Conservation (phyloP, 208 protist genomes). For the Blastocrithidia nonstop region DNA sequence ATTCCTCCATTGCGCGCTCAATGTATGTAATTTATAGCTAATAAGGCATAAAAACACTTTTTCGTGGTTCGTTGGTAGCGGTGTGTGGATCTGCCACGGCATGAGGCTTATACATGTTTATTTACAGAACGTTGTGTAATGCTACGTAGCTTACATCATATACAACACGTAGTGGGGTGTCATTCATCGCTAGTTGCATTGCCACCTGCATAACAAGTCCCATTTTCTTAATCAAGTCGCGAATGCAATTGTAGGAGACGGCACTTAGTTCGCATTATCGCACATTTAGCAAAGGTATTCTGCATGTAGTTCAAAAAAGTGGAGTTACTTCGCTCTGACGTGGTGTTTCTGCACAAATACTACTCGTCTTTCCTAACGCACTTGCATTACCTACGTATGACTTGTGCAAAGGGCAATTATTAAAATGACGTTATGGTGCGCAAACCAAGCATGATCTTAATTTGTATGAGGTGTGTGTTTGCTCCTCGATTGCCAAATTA, state of each 20-base stretch:
- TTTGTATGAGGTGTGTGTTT: slow-evolving; percentile 46
- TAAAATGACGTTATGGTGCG: slow-evolving; percentile 9
- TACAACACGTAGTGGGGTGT: slow-evolving; percentile 17
- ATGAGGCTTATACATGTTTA: slow-evolving; percentile 57
- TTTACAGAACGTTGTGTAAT: slow-evolving; percentile 51
- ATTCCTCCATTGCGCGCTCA: slow-evolving; percentile 17
- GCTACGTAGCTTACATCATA: slow-evolving; percentile 24
- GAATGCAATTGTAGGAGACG: slow-evolving; percentile 71
- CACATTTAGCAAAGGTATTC: slow-evolving; percentile 37
- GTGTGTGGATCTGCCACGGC: slow-evolving; percentile 20
- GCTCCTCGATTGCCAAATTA: slow-evolving; percentile 50
- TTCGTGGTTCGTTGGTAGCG: slow-evolving; percentile 29
- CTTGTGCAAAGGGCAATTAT: slow-evolving; percentile 32
- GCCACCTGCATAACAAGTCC: slow-evolving; percentile 26
- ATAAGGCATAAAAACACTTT: slow-evolving; percentile 28
- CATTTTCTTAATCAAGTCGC: slow-evolving; percentile 62
- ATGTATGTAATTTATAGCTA: slow-evolving; percentile 18
- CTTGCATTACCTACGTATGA: slow-evolving; percentile 72
- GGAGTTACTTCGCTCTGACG: slow-evolving; percentile 75
- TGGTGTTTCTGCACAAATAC: slow-evolving; percentile 47
- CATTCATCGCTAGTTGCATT: slow-evolving; percentile 21
- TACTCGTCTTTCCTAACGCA: slow-evolving; percentile 64
- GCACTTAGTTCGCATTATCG: slow-evolving; percentile 17
- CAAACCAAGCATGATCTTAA: slow-evolving; percentile 21
- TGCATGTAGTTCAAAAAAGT: slow-evolving; percentile 23